phyloP scores from a whole-genome alignment of 2,329 filamentous ascomycete genomes.

The Pseudocercospora pini-densiflorae region DNA sequence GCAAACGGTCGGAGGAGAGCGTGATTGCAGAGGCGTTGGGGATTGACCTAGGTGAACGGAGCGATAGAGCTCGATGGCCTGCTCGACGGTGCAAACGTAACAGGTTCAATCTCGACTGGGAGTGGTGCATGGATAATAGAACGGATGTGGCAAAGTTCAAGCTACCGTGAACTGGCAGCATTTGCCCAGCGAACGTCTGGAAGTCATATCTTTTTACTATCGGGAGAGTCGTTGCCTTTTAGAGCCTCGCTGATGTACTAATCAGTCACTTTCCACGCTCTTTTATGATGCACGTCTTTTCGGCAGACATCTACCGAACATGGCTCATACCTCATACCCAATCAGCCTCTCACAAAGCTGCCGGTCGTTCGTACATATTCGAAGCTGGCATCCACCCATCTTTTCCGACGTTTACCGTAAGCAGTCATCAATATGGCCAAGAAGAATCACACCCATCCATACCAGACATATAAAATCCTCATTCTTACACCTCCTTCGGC shows the following conservation, averaged over 20 bases:
- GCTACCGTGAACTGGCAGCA: too few relatives aligned
- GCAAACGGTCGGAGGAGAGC: too few relatives aligned
- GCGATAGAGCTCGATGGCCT: too few relatives aligned
- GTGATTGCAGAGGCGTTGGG: too few relatives aligned
- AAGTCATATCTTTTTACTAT: neutral
- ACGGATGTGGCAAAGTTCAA: too few relatives aligned
- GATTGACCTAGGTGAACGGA: too few relatives aligned
- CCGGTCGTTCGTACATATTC: neutral
- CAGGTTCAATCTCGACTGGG: too few relatives aligned
- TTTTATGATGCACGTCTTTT: neutral
- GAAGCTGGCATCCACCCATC: neutral
- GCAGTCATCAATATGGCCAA: neutral
- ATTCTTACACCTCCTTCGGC: slow-evolving; percentile 29
- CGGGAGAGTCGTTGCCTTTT: neutral
- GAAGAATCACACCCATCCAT: neutral
- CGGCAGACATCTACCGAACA: neutral
- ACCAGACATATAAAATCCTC: neutral
- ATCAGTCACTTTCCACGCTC: neutral
- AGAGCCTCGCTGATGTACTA: neutral
- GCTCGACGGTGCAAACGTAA: too few relatives aligned
- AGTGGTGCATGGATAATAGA: too few relatives aligned
- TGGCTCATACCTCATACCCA: neutral
- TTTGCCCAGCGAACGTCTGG: too few relatives aligned
- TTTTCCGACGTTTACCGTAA: neutral
- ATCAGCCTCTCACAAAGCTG: neutral